A percentile compares a stretch with the other conserved stretches of the same genome.
These are phyloP conservation scores for Lachnellula occidentalis DNA, from an alignment of 2,329 filamentous ascomycete genomes.

Conservation along the genomic window DNA sequence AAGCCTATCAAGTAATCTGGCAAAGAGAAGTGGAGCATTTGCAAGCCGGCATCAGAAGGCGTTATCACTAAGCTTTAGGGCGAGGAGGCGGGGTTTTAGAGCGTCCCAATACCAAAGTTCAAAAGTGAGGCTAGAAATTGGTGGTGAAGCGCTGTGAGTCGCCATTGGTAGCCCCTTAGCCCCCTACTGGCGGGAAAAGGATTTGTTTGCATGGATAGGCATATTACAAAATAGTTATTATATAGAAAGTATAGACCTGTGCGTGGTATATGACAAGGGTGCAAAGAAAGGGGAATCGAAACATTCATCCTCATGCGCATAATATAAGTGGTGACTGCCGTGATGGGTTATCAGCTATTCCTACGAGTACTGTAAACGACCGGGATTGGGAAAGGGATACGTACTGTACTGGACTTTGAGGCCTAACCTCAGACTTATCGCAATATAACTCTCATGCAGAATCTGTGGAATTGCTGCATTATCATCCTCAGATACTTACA, in stretches of 20 bases:
- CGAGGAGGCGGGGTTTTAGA: background rate
- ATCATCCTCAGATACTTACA: background rate
- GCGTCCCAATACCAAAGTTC: background rate
- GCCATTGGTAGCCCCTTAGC: background rate
- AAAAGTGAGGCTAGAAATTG: background rate
- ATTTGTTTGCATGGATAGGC: background rate
- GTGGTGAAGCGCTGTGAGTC: background rate
- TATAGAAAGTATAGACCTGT: background rate
- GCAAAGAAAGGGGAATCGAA: no score
- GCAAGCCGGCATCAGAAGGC: background rate
- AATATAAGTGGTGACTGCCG: no score
- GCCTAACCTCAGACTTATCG: no score
- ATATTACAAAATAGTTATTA: background rate
- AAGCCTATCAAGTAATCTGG: background rate
- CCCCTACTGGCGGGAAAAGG: background rate
- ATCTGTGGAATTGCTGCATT: no score
- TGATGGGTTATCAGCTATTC: no score
- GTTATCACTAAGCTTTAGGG: background rate
- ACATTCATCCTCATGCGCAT: no score
- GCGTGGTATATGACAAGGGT: background rate
- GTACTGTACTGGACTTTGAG: no score
- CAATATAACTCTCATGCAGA: no score
- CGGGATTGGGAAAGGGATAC: no score
- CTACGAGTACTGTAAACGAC: no score
- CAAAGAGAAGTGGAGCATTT: background rate